These are phyloP conservation scores for Trichoderma gamsii DNA, from an alignment of 495 filamentous ascomycete genomes.

Conservation along the genomic window DNA sequence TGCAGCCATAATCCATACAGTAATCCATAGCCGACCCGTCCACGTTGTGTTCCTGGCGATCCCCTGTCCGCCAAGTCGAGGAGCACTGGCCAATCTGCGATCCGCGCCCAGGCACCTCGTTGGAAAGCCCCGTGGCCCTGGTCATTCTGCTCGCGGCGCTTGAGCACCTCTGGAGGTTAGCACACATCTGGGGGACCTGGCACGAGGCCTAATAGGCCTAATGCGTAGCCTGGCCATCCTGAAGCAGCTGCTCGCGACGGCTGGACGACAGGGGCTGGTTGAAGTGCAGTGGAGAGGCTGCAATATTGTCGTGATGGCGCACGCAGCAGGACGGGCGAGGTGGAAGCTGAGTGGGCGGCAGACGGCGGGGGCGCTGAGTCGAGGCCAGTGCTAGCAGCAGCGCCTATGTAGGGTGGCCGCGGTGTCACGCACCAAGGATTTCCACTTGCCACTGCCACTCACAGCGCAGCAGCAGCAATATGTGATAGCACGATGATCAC, in stretches of 20 bases:
- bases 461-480: not conserved
- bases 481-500: not conserved
- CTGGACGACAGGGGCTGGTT: not conserved
- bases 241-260: not conserved
- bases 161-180: not conserved
- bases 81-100: not conserved
- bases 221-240: not conserved
- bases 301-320: not conserved
- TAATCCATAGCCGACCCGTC: not conserved
- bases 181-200: not conserved
- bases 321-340: not conserved
- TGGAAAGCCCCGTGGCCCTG: not conserved
- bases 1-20: too few species aligned
- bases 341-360: not conserved
- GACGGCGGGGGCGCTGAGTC: too few species aligned
- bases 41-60: conserved; percentile 10
- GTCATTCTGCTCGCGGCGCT: not conserved
- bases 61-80: not conserved
- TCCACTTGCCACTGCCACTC: not conserved
- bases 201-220: not conserved
- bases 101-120: not conserved
- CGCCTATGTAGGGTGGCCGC: not conserved
- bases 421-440: not conserved
- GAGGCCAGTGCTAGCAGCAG: not conserved
- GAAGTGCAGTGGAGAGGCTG: conserved; percentile 10